These are phyloP conservation scores for Paecilomyces fulvus DNA, from an alignment of 2,329 filamentous ascomycete genomes.

Conservation along the genomic window DNA sequence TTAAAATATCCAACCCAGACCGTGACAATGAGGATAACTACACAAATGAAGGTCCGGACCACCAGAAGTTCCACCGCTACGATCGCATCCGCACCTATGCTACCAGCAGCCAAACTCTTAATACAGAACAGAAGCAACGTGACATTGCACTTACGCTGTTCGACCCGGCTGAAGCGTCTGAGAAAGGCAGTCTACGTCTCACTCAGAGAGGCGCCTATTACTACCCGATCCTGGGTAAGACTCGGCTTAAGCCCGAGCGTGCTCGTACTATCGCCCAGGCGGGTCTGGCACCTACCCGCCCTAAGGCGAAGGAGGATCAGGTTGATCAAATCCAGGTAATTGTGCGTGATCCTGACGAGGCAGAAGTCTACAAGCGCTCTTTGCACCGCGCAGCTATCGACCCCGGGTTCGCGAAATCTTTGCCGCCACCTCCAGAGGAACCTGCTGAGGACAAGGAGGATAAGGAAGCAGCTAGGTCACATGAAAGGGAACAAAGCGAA, in stretches of 20 bases:
- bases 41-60: slow-evolving; percentile 36
- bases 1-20: slow-evolving; percentile 45
- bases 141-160: slow-evolving; percentile 53
- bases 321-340: slow-evolving; percentile 46
- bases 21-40: slow-evolving; percentile 47
- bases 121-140: slow-evolving; percentile 44
- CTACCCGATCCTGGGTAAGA: slow-evolving; percentile 52
- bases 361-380: slow-evolving; percentile 41
- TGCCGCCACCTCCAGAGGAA: slow-evolving; percentile 25
- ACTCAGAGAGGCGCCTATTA: slow-evolving; percentile 52
- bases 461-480: slow-evolving; percentile 6
- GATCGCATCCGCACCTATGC: slow-evolving; percentile 54
- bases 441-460: slow-evolving; percentile 14
- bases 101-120: slow-evolving; percentile 45
- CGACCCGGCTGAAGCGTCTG: slow-evolving; percentile 33
- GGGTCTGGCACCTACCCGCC: slow-evolving; percentile 29
- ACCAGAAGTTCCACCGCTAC: slow-evolving; percentile 43
- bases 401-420: slow-evolving; percentile 29
- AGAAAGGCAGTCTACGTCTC: slow-evolving; percentile 8
- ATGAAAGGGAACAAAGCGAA: neutral
- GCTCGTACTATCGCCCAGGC: slow-evolving; percentile 36
- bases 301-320: slow-evolving; percentile 36
- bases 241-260: slow-evolving; percentile 45
- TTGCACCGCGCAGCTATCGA: slow-evolving; percentile 39
- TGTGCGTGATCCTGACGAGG: slow-evolving; percentile 43